A percentile compares a stretch with the other conserved stretches of the same genome.
Evolutionary conservation across 441 rosid genomes (phyloP).

Genomic region (Melastoma candidum): DNA sequence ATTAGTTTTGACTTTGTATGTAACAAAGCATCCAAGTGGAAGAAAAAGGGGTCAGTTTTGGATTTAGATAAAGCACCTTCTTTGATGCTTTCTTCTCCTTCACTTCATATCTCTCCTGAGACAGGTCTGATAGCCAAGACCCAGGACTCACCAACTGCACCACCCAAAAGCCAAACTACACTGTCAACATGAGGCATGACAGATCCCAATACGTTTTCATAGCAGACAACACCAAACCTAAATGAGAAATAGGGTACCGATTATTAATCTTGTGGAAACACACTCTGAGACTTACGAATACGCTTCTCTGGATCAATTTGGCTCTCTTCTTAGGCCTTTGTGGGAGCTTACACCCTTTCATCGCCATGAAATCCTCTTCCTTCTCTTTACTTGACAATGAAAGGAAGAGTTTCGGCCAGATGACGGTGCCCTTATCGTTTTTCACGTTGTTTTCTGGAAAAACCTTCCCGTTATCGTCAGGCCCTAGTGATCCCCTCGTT

Average conservation of each 20-base stretch:
- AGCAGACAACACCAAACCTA: background rate
- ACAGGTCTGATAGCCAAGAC: slow-evolving; percentile 67
- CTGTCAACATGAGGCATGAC: slow-evolving; percentile 8
- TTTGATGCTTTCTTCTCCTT: slow-evolving; percentile 62
- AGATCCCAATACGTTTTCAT: background rate
- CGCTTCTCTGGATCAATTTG: slow-evolving; percentile 52
- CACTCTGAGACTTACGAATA: slow-evolving; percentile 35
- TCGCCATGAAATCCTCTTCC: slow-evolving; percentile 65
- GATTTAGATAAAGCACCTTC: slow-evolving; percentile 29
- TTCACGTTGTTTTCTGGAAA: slow-evolving; percentile 29
- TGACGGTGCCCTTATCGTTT: slow-evolving; percentile 30
- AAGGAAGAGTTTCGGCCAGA: slow-evolving; percentile 52
- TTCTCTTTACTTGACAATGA: slow-evolving; percentile 61
- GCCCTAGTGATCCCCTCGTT: slow-evolving; percentile 43
- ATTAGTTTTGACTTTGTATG: slow-evolving; percentile 11
- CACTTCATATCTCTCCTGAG: slow-evolving; percentile 69
- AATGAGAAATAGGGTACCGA: too few relatives aligned
- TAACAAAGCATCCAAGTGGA: slow-evolving; percentile 3
- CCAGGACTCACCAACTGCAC: slow-evolving; percentile 62
- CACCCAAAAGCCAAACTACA: slow-evolving; percentile 10
- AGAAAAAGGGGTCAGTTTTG: background rate
- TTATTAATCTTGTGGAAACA: background rate
- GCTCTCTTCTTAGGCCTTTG: slow-evolving; percentile 75
- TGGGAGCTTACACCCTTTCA: slow-evolving; percentile 73
- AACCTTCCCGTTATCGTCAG: slow-evolving; percentile 44